These are phyloP conservation scores for Teunomyces kruisii DNA, from an alignment of 805 yeast genomes.

Conservation along the genomic window DNA sequence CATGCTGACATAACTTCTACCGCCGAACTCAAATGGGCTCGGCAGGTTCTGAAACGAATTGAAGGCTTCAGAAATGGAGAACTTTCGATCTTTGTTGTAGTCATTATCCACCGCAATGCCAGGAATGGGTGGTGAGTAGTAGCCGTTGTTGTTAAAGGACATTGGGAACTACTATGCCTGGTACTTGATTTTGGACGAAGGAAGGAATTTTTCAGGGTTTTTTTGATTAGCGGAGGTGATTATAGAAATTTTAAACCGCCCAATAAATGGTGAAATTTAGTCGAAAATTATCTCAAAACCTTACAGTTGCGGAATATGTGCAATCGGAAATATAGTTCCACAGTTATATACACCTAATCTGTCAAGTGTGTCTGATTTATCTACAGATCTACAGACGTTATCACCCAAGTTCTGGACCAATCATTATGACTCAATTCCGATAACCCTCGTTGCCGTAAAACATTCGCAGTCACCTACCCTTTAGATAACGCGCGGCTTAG, in stretches of 20 bases:
- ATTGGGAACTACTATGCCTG: background rate
- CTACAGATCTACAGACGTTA: no score
- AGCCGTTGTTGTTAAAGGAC: background rate
- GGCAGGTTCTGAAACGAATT: conserved; percentile 13
- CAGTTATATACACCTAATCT: background rate
- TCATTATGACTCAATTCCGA: background rate
- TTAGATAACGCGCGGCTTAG: background rate
- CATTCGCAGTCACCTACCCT: background rate
- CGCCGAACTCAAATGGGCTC: conserved; percentile 31
- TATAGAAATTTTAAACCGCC: no score
- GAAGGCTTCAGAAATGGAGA: conserved; percentile 15
- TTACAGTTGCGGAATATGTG: background rate
- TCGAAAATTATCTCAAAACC: background rate
- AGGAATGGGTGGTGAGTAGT: conserved; percentile 1
- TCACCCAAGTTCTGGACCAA: background rate
- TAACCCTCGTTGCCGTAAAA: background rate
- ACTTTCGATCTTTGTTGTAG: conserved; percentile 6
- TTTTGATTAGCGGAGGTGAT: no score
- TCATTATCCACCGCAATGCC: background rate
- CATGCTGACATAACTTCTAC: conserved; percentile 40
- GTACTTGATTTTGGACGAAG: background rate
- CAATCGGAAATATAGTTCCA: background rate
- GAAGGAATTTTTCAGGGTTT: background rate
- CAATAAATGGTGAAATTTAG: background rate
- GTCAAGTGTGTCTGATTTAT: no score